A percentile compares a stretch with the other conserved stretches of the same genome.
phyloP scores from a whole-genome alignment of 2,329 filamentous ascomycete genomes.

The Colletotrichum godetiae region DNA sequence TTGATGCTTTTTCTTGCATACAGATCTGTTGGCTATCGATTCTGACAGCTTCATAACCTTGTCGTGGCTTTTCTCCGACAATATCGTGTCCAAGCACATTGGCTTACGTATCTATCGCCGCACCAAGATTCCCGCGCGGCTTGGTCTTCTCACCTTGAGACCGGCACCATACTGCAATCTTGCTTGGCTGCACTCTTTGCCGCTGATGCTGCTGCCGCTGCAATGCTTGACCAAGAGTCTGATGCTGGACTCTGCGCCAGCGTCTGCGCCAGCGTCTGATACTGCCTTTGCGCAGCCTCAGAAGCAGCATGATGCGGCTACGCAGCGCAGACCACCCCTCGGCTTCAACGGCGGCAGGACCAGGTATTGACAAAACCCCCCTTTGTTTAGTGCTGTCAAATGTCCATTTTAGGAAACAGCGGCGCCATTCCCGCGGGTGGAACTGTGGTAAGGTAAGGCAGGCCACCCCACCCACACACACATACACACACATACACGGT shows the following conservation, averaged over 20 bases:
- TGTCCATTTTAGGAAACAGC: slow-evolving; percentile 27
- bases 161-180: not conserved
- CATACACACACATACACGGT: not conserved
- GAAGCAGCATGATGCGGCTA: slow-evolving; percentile 3
- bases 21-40: slow-evolving; percentile 4
- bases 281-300: slow-evolving; percentile 10
- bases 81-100: not conserved
- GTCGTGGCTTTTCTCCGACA: not conserved
- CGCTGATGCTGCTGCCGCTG: slow-evolving; percentile 12
- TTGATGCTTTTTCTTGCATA: not conserved
- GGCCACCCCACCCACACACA: slow-evolving; percentile 12
- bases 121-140: slow-evolving; percentile 5
- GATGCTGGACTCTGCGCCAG: not conserved
- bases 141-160: slow-evolving; percentile 15
- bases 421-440: slow-evolving; percentile 30
- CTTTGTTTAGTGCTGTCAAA: slow-evolving; percentile 26
- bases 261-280: slow-evolving; percentile 12
- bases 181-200: slow-evolving; percentile 14
- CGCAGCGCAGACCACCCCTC: not conserved
- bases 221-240: slow-evolving; percentile 15
- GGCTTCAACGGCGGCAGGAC: slow-evolving; percentile 13
- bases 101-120: not conserved
- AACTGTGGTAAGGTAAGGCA: slow-evolving; percentile 10
- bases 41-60: not conserved
- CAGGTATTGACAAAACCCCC: slow-evolving; percentile 4